phyloP scores from a whole-genome alignment of 1,284 basidiomycete species.

The Trametes hirsuta region DNA sequence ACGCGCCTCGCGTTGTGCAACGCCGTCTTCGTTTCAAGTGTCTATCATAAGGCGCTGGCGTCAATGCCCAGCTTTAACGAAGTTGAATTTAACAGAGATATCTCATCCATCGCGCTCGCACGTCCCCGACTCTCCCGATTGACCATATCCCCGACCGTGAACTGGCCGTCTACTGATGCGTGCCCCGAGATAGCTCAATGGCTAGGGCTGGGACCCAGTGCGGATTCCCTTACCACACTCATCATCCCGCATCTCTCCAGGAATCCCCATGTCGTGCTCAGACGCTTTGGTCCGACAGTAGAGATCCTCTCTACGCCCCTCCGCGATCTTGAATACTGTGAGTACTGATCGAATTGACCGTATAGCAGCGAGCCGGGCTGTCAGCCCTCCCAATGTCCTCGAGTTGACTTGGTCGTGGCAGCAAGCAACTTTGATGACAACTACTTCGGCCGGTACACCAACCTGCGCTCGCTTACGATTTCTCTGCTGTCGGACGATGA shows the following conservation, averaged over 20 bases:
- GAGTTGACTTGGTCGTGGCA: not conserved
- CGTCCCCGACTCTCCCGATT: not conserved
- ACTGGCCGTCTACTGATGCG: not conserved
- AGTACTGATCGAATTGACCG: too few relatives aligned
- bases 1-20: not conserved
- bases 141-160: not conserved
- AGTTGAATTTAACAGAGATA: too few relatives aligned
- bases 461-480: slow-evolving; percentile 4
- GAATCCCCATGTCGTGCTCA: slow-evolving; percentile 1
- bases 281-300: slow-evolving; percentile 6
- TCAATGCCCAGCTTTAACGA: too few relatives aligned
- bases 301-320: slow-evolving; percentile 5
- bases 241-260: not conserved
- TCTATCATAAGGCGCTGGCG: too few relatives aligned
- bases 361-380: not conserved
- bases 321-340: not conserved
- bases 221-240: slow-evolving; percentile 3
- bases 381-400: not conserved
- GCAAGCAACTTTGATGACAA: not conserved
- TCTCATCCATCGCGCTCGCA: not conserved
- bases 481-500: slow-evolving; percentile 7
- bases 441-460: slow-evolving; percentile 1
- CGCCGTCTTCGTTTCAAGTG: not conserved
- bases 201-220: slow-evolving; percentile 1
- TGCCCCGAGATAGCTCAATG: not conserved